Evolutionary conservation across 2,329 filamentous ascomycete species (phyloP), one percentile per base, ranked within the genome.

Genomic region (Cryphonectria japonica): DNA sequence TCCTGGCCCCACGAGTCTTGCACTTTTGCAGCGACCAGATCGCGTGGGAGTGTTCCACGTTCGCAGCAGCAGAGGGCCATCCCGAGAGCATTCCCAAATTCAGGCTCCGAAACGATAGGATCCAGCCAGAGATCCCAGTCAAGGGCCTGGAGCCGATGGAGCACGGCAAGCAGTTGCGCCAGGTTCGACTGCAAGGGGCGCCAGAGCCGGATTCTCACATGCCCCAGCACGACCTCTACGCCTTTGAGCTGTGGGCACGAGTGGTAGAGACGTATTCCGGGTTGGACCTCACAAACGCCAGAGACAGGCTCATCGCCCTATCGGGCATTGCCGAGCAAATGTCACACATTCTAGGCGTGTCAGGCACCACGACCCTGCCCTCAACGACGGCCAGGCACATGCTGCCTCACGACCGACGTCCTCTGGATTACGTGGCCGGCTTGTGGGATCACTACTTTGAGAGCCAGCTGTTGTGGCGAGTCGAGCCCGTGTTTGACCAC

Each of bases 11-110:
- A 7, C 54, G 76, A 1, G 64, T 76, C 11, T 54, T 77, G 26
- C 75, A 77, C 61, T 77, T 74, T 19, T 71, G 72, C 22, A 61
- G 52, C 26, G 64, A 71, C n/a, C 73, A 76, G 46, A 52, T 75
- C 19, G 71, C 69, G 3, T 77, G 73, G 69, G 75, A 77, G 54
- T 77, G 76, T 43, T 19, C 39, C 16, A 68, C 67, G n/a, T 57
- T 66, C 43, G 54, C 67, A 6, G 70, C 59, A 1, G 61, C 61
- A 9, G 70, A 69, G 70, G 70, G 64, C 2, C 41, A 34, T 9
- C 8, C 19, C 14, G 26, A 34, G 29, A 22, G 22, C 3, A 29
- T 67, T 11, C 65, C 69, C 14, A 70, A 63, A 13, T 67, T 34
- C 29, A 22, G 57, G 46, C 65, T 67, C 8, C 8, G 64, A 14